Evolutionary conservation across 495 filamentous ascomycete species (phyloP).

Genomic region (Penicillium pancosmium): DNA sequence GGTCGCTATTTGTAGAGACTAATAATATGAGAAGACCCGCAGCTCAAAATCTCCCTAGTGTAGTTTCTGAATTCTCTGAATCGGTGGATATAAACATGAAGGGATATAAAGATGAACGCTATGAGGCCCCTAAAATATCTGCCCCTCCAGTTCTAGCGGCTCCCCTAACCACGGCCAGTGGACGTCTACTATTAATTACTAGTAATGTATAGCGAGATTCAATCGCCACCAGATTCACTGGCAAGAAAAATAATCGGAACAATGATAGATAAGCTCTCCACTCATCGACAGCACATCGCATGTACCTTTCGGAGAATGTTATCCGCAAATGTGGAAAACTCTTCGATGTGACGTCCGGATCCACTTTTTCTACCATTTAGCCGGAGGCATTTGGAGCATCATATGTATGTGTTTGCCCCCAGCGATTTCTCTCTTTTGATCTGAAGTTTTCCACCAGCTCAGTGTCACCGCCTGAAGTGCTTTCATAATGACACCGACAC

Average conservation of each 20-base stretch:
- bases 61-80: too few species aligned
- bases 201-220: too few species aligned
- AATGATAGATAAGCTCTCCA: not conserved
- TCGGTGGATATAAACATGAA: too few species aligned
- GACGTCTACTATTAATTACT: too few species aligned
- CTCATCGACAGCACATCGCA: not conserved
- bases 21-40: too few species aligned
- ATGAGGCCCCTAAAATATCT: too few species aligned
- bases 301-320: conserved; percentile 2
- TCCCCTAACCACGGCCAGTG: too few species aligned
- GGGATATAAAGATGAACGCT: too few species aligned
- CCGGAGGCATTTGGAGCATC: not conserved
- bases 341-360: conserved; percentile 3
- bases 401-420: not conserved
- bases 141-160: too few species aligned
- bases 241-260: conserved; percentile 1
- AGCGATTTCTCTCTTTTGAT: not conserved
- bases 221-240: not conserved
- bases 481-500: conserved; percentile 12
- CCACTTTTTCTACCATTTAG: conserved; percentile 3
- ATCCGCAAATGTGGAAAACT: not conserved
- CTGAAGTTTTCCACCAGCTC: not conserved
- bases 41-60: too few species aligned
- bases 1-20: too few species aligned
- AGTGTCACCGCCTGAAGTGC: not conserved